A percentile compares a stretch with the other conserved stretches of the same genome.
Evolutionary conservation across 768 basidiomycete genomes (phyloP).

Genomic region (Russula emetica): DNA sequence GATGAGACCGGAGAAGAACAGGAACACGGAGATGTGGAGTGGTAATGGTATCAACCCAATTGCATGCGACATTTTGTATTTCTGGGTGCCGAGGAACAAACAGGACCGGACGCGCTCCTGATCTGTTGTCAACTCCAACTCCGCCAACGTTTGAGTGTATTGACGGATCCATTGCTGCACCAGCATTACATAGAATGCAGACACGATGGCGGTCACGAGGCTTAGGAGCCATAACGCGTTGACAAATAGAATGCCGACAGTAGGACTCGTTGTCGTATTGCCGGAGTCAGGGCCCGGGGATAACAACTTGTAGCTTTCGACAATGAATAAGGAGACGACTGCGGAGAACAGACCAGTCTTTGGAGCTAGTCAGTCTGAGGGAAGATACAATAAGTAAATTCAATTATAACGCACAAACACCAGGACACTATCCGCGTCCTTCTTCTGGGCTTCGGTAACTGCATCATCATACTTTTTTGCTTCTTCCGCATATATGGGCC

Average conservation of each 20-base stretch:
- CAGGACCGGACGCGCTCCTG: constrained; percentile 11
- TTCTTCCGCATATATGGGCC: constrained; percentile 15
- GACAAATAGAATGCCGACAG: constrained; percentile 5
- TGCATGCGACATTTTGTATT: constrained; percentile 9
- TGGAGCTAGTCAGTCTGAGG: not conserved
- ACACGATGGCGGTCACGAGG: constrained; percentile 10
- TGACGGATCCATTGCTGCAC: constrained; percentile 21
- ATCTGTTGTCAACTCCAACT: not conserved
- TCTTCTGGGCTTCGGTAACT: constrained; percentile 6
- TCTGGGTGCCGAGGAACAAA: constrained; percentile 16
- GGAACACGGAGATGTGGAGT: constrained; percentile 23
- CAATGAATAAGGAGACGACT: constrained; percentile 26
- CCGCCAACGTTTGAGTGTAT: constrained; percentile 11
- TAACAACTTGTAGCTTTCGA: constrained; percentile 26
- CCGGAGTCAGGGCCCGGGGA: constrained; percentile 19
- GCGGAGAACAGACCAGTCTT: constrained; percentile 31
- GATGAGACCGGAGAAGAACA: constrained; percentile 22
- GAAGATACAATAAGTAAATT: too few species aligned
- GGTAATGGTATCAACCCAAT: constrained; percentile 33
- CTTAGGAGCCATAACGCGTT: constrained; percentile 22
- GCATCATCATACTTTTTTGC: constrained; percentile 6
- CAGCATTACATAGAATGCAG: constrained; percentile 21
- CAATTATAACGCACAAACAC: constrained; percentile 23
- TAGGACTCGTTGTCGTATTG: not conserved
- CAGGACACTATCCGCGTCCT: constrained; percentile 14